phyloP scores from a whole-genome alignment of 495 filamentous ascomycete genomes.

The Hyphodiscus hymeniophilus region DNA sequence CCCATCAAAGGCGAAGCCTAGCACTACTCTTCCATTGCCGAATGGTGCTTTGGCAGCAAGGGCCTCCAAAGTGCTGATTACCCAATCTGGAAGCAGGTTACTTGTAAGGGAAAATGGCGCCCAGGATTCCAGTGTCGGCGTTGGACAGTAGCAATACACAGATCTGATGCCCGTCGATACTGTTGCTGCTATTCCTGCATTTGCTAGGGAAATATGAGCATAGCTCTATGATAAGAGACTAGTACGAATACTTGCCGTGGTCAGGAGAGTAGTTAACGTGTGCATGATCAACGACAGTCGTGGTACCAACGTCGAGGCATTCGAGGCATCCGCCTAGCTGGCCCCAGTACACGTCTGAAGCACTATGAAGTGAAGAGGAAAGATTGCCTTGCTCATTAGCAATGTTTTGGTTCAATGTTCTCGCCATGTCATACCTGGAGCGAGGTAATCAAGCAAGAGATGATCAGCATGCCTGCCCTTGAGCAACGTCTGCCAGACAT shows the following conservation, averaged over 20 bases:
- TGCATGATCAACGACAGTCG: conserved; percentile 50
- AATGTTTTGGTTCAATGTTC: background rate
- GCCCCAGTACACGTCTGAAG: conserved; percentile 42
- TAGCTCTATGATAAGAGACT: background rate
- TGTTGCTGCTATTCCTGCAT: conserved; percentile 32
- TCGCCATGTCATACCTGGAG: conserved; percentile 18
- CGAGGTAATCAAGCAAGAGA: conserved; percentile 33
- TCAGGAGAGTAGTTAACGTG: conserved; percentile 38
- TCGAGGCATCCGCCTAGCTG: conserved; percentile 45
- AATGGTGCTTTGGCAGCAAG: conserved; percentile 28
- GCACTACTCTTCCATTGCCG: conserved; percentile 30
- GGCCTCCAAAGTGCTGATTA: conserved; percentile 27
- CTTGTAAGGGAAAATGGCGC: conserved; percentile 26
- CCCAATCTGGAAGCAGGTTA: conserved; percentile 32
- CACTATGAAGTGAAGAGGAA: conserved; percentile 27
- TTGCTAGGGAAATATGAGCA: conserved; percentile 16
- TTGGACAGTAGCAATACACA: conserved; percentile 38
- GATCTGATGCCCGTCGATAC: conserved; percentile 38
- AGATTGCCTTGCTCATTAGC: conserved; percentile 21
- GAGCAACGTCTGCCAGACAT: conserved; percentile 43
- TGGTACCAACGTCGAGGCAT: conserved; percentile 45
- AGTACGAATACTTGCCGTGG: conserved; percentile 22
- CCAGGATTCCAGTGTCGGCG: conserved; percentile 27
- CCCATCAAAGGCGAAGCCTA: conserved; percentile 36
- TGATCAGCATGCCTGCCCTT: conserved; percentile 23